phyloP scores from a whole-genome alignment of 2,329 filamentous ascomycete species.

The Arthrocladium fulminans region DNA sequence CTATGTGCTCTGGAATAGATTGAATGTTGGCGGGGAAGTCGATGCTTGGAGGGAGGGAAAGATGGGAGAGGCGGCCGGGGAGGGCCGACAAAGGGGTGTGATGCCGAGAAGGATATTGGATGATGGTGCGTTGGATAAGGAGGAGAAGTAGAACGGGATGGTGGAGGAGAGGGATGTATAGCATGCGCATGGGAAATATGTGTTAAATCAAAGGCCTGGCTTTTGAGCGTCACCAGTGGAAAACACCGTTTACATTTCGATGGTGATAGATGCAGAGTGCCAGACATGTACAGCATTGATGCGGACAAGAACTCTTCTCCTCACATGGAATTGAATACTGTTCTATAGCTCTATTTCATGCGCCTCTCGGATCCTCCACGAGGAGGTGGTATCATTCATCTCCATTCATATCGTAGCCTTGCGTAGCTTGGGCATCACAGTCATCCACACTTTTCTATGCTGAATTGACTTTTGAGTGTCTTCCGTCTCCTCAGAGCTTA shows the following conservation, averaged over 20 bases:
- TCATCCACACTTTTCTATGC: too few species aligned
- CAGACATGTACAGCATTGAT: neutral
- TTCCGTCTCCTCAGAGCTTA: constrained; percentile 22
- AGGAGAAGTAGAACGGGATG: constrained; percentile 1
- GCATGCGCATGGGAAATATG: neutral
- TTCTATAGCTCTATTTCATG: neutral
- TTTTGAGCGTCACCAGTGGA: too few species aligned
- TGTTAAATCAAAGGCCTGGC: too few species aligned
- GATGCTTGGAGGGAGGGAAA: neutral
- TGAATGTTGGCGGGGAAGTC: neutral
- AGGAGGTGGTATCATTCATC: constrained; percentile 3
- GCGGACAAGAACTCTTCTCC: neutral
- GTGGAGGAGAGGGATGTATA: neutral
- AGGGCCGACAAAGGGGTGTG: neutral
- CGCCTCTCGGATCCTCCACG: too few species aligned
- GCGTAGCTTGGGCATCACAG: constrained; percentile 1
- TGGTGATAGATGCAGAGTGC: neutral
- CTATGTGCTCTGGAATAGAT: constrained; percentile 18
- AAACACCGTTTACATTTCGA: too few species aligned
- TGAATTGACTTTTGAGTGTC: neutral
- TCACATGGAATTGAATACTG: neutral
- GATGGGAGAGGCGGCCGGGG: neutral
- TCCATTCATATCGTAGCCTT: constrained; percentile 6
- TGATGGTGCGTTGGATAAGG: neutral
- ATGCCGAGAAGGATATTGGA: neutral